Evolutionary conservation across 2,329 filamentous ascomycete species (phyloP).

Genomic region (Dichotomopilus funicola): DNA sequence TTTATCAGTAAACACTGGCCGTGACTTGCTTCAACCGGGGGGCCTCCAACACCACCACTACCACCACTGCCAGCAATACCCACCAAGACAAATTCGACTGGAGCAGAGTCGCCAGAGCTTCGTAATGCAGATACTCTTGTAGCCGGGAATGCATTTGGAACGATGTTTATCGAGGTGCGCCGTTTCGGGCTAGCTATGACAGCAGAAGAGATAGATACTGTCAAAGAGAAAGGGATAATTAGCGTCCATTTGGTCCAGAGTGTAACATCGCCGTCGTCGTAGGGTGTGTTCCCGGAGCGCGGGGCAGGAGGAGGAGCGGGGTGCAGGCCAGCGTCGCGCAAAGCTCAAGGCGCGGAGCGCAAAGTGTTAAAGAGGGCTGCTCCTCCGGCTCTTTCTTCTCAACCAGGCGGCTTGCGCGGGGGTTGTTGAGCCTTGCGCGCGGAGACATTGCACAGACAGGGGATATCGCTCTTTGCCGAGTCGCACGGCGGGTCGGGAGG

Average conservation of each 20-base stretch:
- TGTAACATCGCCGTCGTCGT: too few relatives aligned
- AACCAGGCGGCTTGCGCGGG: background rate
- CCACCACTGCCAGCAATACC: constrained; percentile 25
- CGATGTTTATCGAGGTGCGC: constrained; percentile 68
- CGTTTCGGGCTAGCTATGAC: constrained; percentile 73
- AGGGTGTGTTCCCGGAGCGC: too few relatives aligned
- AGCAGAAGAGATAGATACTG: constrained; percentile 83
- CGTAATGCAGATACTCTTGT: constrained; percentile 68
- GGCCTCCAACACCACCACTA: constrained; percentile 1
- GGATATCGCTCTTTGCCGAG: background rate
- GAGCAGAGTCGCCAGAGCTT: constrained; percentile 63
- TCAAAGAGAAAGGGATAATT: constrained; percentile 3
- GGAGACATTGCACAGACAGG: constrained; percentile 5
- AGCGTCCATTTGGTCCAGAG: too few relatives aligned
- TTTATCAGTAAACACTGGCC: background rate
- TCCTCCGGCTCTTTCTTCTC: too few relatives aligned
- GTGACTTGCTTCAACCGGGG: constrained; percentile 4
- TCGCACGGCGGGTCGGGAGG: constrained; percentile 5
- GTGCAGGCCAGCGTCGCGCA: too few relatives aligned
- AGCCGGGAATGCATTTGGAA: constrained; percentile 83
- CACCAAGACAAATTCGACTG: constrained; percentile 90
- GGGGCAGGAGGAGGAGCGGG: too few relatives aligned
- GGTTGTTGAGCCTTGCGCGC: background rate
- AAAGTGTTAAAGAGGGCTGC: too few relatives aligned
- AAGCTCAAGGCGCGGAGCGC: too few relatives aligned